Evolutionary conservation across 208 protist species (phyloP).

Genomic region (Wallacemonas collosoma): DNA sequence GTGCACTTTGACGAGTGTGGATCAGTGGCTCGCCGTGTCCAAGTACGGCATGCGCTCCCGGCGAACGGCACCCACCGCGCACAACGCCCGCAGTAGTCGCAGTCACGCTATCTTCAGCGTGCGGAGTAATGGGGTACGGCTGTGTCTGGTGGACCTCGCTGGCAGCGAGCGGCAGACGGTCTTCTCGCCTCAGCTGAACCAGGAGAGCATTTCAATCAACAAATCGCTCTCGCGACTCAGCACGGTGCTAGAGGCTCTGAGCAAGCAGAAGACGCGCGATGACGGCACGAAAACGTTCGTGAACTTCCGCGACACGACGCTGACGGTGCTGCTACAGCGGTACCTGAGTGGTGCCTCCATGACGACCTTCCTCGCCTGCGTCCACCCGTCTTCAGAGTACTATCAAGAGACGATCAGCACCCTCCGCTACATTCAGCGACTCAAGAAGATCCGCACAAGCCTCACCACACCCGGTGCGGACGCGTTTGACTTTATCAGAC

Average conservation of each 20-base stretch:
- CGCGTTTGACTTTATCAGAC: slow-evolving; percentile 37
- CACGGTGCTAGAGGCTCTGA: slow-evolving; percentile 87
- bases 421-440: slow-evolving; percentile 84
- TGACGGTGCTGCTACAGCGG: slow-evolving; percentile 88
- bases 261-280: slow-evolving; percentile 39
- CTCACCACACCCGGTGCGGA: slow-evolving; percentile 26
- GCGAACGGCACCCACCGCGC: slow-evolving; percentile 83
- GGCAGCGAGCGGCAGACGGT: slow-evolving; percentile 85
- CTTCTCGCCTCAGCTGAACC: slow-evolving; percentile 84
- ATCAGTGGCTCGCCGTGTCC: slow-evolving; percentile 72
- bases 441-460: slow-evolving; percentile 75
- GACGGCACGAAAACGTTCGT: slow-evolving; percentile 65
- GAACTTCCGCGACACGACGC: slow-evolving; percentile 86
- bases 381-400: slow-evolving; percentile 66
- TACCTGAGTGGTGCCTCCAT: slow-evolving; percentile 80
- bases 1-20: slow-evolving; percentile 53
- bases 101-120: slow-evolving; percentile 94
- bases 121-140: slow-evolving; percentile 55
- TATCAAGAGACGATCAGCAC: slow-evolving; percentile 85
- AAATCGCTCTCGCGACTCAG: slow-evolving; percentile 88
- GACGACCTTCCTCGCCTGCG: slow-evolving; percentile 89
- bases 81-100: slow-evolving; percentile 90
- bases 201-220: slow-evolving; percentile 91
- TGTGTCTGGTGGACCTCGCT: slow-evolving; percentile 90
- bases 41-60: slow-evolving; percentile 78